These are phyloP conservation scores for Solanum hybrid DNA, from an alignment of 305 asterid species.

Conservation along the genomic window DNA sequence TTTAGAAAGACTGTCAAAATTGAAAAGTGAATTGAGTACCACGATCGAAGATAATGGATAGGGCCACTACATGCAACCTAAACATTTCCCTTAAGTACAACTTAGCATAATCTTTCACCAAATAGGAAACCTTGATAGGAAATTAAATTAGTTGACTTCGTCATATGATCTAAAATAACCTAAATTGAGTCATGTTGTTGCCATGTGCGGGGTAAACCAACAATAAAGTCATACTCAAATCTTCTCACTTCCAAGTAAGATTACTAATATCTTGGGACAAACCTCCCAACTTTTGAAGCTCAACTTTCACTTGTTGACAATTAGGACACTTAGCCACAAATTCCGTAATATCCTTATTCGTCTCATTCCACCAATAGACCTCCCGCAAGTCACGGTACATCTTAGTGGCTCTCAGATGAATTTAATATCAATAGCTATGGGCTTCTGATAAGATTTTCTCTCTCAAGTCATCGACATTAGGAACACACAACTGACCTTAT, in stretches of 20 bases:
- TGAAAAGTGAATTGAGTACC: not conserved
- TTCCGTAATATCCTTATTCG: not conserved
- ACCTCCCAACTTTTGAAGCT: not conserved
- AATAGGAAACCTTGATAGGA: not conserved
- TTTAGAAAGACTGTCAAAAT: too few relatives aligned
- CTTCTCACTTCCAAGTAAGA: not conserved
- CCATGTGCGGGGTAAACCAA: not conserved
- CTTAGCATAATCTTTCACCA: not conserved
- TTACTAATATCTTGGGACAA: not conserved
- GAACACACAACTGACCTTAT: not conserved
- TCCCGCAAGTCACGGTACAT: not conserved
- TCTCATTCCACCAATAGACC: not conserved
- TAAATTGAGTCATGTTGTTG: not conserved
- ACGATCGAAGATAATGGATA: not conserved
- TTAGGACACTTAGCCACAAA: not conserved
- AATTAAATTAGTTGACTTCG: not conserved
- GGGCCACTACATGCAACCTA: not conserved
- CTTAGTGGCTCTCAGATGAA: not conserved
- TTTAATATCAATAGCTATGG: not conserved
- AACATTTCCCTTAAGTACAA: not conserved
- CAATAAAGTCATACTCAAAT: not conserved
- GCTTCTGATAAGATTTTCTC: not conserved
- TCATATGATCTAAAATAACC: not conserved
- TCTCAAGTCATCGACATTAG: not conserved
- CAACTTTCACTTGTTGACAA: not conserved